Evolutionary conservation across 208 protist species (phyloP).

Genomic region (Acanthamoeba royreba): DNA sequence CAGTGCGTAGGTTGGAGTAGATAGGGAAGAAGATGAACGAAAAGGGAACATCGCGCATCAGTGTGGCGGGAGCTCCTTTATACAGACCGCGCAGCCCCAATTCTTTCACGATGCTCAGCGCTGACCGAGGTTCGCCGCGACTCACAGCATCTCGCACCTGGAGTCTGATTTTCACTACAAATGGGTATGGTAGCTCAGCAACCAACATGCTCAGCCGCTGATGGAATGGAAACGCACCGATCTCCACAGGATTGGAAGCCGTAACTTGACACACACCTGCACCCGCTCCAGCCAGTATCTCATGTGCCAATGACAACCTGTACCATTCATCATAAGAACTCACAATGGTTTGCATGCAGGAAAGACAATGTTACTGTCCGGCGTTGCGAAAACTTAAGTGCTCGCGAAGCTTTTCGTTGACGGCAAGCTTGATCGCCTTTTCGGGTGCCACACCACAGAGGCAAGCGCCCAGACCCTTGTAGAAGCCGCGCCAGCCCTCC

Average conservation of each 20-base stretch:
- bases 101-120: conserved; percentile 57
- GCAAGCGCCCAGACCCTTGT: conserved; percentile 69
- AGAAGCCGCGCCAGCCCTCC: conserved; percentile 55
- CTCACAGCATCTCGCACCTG: conserved; percentile 57
- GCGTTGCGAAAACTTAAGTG: conserved; percentile 38
- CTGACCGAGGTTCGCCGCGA: conserved; percentile 33
- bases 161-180: conserved; percentile 72
- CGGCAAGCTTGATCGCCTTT: conserved; percentile 76
- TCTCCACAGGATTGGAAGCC: conserved; percentile 78
- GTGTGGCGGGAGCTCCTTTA: conserved; percentile 66
- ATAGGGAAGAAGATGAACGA: conserved; percentile 76
- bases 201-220: not conserved
- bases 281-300: conserved; percentile 68
- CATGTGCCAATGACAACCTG: conserved; percentile 64
- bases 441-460: conserved; percentile 76
- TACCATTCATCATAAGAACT: not conserved
- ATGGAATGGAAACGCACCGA: not conserved
- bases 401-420: conserved; percentile 70
- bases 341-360: not conserved
- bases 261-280: conserved; percentile 73
- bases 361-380: not conserved
- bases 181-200: not conserved
- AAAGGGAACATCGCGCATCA: conserved; percentile 76
- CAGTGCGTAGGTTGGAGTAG: conserved; percentile 65
- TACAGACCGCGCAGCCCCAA: conserved; percentile 71